A percentile compares a stretch with the other conserved stretches of the same genome.
Evolutionary conservation across 768 basidiomycete genomes (phyloP).

Genomic region (Lentinula aciculospora): DNA sequence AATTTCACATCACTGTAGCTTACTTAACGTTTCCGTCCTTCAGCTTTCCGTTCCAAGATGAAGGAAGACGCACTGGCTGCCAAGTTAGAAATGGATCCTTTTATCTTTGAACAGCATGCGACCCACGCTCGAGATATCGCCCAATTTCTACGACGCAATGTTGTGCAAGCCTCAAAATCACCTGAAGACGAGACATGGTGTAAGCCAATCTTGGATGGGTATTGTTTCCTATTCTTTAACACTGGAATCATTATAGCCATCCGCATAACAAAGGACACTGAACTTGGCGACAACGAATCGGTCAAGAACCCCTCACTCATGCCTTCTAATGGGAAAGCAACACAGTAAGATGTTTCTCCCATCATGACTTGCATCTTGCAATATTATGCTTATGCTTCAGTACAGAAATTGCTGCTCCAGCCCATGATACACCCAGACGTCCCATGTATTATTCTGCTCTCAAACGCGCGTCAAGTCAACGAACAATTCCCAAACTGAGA

Average conservation of each 20-base stretch:
- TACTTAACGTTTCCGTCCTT: constrained; percentile 5
- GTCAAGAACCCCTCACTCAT: constrained; percentile 57
- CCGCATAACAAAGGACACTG: constrained; percentile 73
- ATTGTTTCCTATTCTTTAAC: neutral
- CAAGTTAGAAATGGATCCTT: constrained; percentile 36
- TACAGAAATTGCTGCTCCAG: constrained; percentile 25
- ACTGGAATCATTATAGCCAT: constrained; percentile 42
- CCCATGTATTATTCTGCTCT: constrained; percentile 60
- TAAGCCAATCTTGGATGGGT: constrained; percentile 25
- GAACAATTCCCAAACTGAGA: constrained; percentile 58
- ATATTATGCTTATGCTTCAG: constrained; percentile 14
- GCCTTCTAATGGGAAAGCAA: constrained; percentile 44
- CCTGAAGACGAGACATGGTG: constrained; percentile 50
- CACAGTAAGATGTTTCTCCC: constrained; percentile 32
- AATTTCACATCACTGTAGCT: no score
- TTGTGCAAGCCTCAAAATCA: constrained; percentile 73
- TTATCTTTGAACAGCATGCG: constrained; percentile 46
- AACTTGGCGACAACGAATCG: constrained; percentile 79
- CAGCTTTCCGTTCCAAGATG: constrained; percentile 74
- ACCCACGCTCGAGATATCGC: constrained; percentile 69
- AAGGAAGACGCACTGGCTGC: constrained; percentile 48
- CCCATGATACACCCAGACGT: constrained; percentile 8
- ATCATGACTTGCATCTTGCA: constrained; percentile 13
- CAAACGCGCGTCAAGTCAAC: constrained; percentile 61
- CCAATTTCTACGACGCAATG: constrained; percentile 66